A percentile compares a stretch with the other conserved stretches of the same genome.
Evolutionary conservation across 1,139 yeast species (phyloP).

Genomic region (Wickerhamomyces sp.): DNA sequence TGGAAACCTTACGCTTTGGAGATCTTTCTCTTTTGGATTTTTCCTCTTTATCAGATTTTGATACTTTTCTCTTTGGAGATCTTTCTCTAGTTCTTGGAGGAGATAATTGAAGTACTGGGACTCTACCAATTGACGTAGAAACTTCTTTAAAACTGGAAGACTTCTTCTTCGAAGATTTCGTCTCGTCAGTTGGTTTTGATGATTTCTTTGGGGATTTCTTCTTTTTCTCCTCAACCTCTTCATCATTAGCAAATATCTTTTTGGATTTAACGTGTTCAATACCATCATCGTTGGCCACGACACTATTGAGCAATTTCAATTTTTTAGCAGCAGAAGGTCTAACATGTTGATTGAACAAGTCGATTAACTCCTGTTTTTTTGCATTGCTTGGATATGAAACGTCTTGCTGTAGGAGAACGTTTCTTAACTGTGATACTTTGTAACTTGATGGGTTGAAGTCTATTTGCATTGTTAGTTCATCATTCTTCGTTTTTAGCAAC

Average conservation of each 20-base stretch:
- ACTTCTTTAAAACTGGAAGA: constrained; percentile 1
- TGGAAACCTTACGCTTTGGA: constrained; percentile 4
- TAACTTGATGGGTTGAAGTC: constrained; percentile 61
- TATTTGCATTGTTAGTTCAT: constrained; percentile 12
- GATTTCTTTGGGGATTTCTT: constrained; percentile 8
- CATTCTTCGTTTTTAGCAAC: no score
- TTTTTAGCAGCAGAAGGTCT: constrained; percentile 18
- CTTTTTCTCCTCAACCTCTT: constrained; percentile 2
- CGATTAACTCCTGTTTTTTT: constrained; percentile 56
- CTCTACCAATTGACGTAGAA: constrained; percentile 7
- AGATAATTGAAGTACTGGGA: constrained; percentile 10
- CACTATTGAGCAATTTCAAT: constrained; percentile 14
- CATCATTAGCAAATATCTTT: neutral
- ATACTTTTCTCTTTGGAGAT: constrained; percentile 5
- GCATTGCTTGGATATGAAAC: constrained; percentile 53
- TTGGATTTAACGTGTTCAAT: constrained; percentile 24
- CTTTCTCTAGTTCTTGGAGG: constrained; percentile 9
- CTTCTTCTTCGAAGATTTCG: constrained; percentile 5
- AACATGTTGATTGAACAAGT: constrained; percentile 49
- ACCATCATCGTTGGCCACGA: constrained; percentile 26
- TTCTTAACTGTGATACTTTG: constrained; percentile 61
- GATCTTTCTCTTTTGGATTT: constrained; percentile 6
- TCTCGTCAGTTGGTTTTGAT: constrained; percentile 12
- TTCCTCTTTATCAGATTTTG: neutral
- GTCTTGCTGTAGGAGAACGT: constrained; percentile 51